Conservation (phyloP, 1,284 basidiomycete genomes). For the Tylopilus sp. region DNA sequence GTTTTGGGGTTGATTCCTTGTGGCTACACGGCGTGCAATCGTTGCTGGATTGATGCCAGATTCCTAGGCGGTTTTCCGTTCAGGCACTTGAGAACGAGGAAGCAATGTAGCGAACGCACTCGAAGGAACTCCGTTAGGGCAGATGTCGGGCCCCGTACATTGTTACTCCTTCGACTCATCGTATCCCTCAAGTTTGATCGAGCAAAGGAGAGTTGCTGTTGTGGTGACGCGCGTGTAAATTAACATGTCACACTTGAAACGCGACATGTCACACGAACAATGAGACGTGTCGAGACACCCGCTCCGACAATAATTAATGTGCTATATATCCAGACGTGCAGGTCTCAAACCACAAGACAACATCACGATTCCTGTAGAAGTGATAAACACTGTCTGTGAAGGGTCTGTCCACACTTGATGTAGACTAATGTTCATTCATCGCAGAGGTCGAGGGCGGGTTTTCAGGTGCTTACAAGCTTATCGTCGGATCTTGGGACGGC, state of each 20-base stretch:
- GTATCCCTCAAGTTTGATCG: neutral
- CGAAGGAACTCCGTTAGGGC: slow-evolving; percentile 89
- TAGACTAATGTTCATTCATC: slow-evolving; percentile 26
- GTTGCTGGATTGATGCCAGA: slow-evolving; percentile 72
- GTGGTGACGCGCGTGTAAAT: slow-evolving; percentile 13
- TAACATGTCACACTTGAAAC: slow-evolving; percentile 14
- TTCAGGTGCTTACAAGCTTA: neutral
- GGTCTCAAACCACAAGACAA: slow-evolving; percentile 20
- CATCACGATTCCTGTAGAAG: slow-evolving; percentile 15
- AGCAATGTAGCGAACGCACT: slow-evolving; percentile 41
- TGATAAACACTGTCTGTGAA: slow-evolving; percentile 19
- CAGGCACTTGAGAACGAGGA: neutral
- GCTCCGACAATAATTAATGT: no score
- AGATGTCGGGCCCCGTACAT: slow-evolving; percentile 84
- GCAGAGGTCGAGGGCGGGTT: neutral
- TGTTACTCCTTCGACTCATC: slow-evolving; percentile 43
- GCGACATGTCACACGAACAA: slow-evolving; percentile 17
- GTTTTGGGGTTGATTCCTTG: slow-evolving; percentile 39
- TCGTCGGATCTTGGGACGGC: neutral
- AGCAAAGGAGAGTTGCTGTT: slow-evolving; percentile 3
- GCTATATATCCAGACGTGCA: slow-evolving; percentile 12
- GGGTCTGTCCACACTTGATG: slow-evolving; percentile 11
- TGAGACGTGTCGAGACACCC: neutral
- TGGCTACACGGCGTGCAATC: slow-evolving; percentile 55
- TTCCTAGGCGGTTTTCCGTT: slow-evolving; percentile 44